Conservation (phyloP, 176 grass and related monocot species). For the Aegilops longissima region DNA sequence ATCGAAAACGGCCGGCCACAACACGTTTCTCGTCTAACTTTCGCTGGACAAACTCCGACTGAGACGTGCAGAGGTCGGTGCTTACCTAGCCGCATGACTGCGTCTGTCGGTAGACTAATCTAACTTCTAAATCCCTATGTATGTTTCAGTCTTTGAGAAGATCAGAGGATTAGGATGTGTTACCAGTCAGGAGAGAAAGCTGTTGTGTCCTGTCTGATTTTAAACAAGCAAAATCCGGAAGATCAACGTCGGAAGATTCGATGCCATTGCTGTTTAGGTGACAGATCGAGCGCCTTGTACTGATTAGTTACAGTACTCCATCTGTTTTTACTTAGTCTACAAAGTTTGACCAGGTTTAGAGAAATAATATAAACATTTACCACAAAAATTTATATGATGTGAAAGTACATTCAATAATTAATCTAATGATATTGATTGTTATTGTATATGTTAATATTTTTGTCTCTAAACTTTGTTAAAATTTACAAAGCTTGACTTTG, state of each 20-base stretch:
- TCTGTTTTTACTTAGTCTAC: no score
- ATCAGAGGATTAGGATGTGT: background rate
- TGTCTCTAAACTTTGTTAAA: no score
- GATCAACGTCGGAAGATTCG: constrained; percentile 3
- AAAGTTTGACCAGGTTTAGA: no score
- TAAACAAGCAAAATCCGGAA: background rate
- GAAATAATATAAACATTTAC: no score
- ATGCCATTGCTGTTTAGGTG: background rate
- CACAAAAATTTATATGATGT: no score
- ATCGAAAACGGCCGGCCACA: background rate
- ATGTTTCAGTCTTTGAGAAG: background rate
- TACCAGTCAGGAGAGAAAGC: background rate
- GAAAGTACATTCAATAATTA: no score
- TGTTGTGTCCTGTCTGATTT: background rate
- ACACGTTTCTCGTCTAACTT: background rate
- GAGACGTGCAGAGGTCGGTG: background rate
- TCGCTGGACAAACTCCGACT: background rate
- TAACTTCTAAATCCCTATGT: background rate
- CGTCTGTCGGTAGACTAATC: background rate
- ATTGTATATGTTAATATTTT: no score
- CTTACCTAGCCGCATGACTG: background rate
- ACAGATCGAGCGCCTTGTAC: background rate
- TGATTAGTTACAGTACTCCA: background rate
- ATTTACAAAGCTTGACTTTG: no score
- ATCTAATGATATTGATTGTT: no score